Conservation (phyloP, 108 stramenopile species). For the Skeletonema costatum region DNA sequence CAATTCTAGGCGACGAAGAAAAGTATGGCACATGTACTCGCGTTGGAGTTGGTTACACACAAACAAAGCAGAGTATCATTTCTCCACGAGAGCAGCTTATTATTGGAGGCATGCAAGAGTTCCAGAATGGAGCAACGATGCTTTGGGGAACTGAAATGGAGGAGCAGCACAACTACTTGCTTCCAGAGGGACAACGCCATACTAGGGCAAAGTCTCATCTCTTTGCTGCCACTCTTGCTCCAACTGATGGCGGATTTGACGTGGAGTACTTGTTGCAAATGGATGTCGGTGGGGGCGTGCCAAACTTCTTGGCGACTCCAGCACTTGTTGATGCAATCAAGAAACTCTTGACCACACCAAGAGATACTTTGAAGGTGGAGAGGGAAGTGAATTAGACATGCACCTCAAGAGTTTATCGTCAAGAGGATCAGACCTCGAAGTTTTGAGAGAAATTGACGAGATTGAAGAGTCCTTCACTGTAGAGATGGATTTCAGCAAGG, state of each 20-base stretch:
- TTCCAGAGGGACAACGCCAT: conserved; percentile 41
- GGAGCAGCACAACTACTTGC: conserved; percentile 47
- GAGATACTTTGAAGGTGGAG: conserved; percentile 44
- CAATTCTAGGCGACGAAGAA: conserved; percentile 18
- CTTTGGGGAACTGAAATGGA: conserved; percentile 58
- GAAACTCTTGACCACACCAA: conserved; percentile 46
- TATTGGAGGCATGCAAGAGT: conserved; percentile 44
- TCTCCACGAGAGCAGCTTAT: conserved; percentile 53
- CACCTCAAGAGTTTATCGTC: conserved; percentile 16
- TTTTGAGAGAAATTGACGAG: background rate
- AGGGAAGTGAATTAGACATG: conserved; percentile 28
- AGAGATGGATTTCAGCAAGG: background rate
- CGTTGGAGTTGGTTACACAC: conserved; percentile 45
- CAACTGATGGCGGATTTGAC: conserved; percentile 44
- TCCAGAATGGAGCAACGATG: conserved; percentile 43
- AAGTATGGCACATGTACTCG: conserved; percentile 43
- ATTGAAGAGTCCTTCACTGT: background rate
- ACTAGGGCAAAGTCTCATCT: conserved; percentile 49
- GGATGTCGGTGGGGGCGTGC: conserved; percentile 47
- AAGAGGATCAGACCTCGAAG: background rate
- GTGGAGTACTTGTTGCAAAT: conserved; percentile 50
- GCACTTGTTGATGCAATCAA: conserved; percentile 39
- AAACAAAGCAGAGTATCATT: conserved; percentile 41
- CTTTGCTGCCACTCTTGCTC: conserved; percentile 45
- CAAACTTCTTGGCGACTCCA: conserved; percentile 49